Percentiles rank a stretch among this genome's conserved stretches.
Conservation (phyloP, 2,329 filamentous ascomycete species). For the Sphaerulina musiva region DNA sequence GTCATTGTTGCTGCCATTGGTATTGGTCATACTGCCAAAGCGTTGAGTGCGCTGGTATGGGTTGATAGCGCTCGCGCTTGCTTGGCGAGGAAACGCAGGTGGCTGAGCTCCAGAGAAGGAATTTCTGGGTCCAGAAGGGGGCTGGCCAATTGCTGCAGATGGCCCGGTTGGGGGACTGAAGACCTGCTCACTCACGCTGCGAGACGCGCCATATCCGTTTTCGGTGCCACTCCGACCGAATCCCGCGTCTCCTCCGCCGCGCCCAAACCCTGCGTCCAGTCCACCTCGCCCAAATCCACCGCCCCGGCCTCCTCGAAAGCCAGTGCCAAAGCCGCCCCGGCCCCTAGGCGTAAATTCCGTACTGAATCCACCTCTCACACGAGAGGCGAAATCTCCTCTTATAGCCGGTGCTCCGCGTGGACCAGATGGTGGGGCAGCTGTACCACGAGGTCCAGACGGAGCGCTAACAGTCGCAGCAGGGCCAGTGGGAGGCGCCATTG, state of each 20-base stretch:
- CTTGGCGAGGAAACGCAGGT: conserved; percentile 35
- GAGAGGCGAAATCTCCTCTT: conserved; percentile 30
- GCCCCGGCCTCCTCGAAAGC: conserved; percentile 30
- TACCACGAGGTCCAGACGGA: conserved; percentile 31
- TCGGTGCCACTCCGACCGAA: conserved; percentile 6
- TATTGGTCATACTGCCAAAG: conserved; percentile 30
- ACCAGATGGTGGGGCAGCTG: conserved; percentile 27
- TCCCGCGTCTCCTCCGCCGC: conserved; percentile 11
- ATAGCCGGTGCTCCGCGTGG: conserved; percentile 34
- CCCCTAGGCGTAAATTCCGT: conserved; percentile 27
- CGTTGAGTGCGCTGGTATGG: conserved; percentile 45
- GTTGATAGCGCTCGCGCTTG: conserved; percentile 40
- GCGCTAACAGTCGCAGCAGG: conserved; percentile 27
- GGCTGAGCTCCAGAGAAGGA: conserved; percentile 24
- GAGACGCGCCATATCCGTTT: conserved; percentile 9
- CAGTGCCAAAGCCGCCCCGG: conserved; percentile 30
- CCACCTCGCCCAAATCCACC: conserved; percentile 11
- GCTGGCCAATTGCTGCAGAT: conserved; percentile 17
- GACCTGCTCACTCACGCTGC: conserved; percentile 10
- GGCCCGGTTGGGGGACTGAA: conserved; percentile 16
- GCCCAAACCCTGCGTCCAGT: conserved; percentile 5
- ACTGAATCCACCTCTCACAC: conserved; percentile 38
- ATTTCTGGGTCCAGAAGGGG: conserved; percentile 32
- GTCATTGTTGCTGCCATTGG: conserved; percentile 16
- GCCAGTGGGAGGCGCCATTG: conserved; percentile 30